Evolutionary conservation across 1,284 basidiomycete species (phyloP).

Genomic region (Athelia sp.): DNA sequence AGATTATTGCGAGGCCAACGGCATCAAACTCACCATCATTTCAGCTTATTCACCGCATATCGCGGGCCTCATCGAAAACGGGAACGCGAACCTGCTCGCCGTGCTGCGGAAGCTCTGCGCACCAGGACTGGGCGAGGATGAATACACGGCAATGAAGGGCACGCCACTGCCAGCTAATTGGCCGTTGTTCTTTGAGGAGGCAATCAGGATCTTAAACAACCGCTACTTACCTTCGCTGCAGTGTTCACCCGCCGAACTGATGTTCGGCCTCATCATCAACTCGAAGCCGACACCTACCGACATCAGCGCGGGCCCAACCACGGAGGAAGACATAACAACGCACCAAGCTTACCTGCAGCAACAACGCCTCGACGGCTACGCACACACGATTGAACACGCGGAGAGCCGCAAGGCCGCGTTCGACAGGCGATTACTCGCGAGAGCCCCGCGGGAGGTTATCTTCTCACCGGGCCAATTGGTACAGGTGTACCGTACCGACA

Average conservation of each 20-base stretch:
- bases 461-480: conserved; percentile 9
- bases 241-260: conserved; percentile 23
- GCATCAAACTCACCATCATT: conserved; percentile 15
- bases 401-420: conserved; percentile 13
- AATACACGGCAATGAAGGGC: conserved; percentile 9
- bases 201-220: conserved; percentile 22
- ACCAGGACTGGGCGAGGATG: conserved; percentile 25
- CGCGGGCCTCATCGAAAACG: conserved; percentile 29
- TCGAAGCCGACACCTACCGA: conserved; percentile 11
- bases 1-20: conserved; percentile 20
- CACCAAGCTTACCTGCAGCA: conserved; percentile 25
- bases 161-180: conserved; percentile 19
- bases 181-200: conserved; percentile 26
- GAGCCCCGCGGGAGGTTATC: conserved; percentile 8
- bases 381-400: conserved; percentile 12
- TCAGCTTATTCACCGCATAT: conserved; percentile 35
- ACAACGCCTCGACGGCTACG: conserved; percentile 23
- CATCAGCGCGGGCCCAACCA: not conserved
- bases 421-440: conserved; percentile 12
- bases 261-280: conserved; percentile 21
- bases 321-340: conserved; percentile 7
- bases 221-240: conserved; percentile 14
- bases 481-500: conserved; percentile 11
- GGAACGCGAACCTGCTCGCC: conserved; percentile 26
- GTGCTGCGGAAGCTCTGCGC: conserved; percentile 24